Conservation (phyloP, 2,329 filamentous ascomycete species). For the Aspergillus chevalieri region DNA sequence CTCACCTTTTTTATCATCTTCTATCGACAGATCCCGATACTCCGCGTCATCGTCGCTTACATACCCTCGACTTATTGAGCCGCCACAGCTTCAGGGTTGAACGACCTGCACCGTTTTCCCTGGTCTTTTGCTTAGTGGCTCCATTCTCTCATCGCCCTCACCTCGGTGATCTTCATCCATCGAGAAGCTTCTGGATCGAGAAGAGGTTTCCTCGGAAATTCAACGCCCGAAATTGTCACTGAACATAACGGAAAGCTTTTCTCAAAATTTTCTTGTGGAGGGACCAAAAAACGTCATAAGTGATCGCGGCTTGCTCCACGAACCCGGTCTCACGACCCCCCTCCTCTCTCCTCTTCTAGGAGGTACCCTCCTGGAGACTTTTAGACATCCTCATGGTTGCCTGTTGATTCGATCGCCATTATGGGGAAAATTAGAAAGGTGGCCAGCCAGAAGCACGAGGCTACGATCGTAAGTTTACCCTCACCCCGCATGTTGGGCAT, state of each 20-base stretch:
- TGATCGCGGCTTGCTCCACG: slow-evolving; percentile 25
- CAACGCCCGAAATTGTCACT: neutral
- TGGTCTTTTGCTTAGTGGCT: slow-evolving; percentile 19
- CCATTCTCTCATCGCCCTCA: slow-evolving; percentile 11
- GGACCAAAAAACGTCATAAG: slow-evolving; percentile 35
- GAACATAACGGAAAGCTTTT: neutral
- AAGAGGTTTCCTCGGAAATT: neutral
- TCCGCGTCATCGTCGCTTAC: neutral
- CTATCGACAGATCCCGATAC: neutral
- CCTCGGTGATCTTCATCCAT: slow-evolving; percentile 3
- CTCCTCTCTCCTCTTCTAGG: slow-evolving; percentile 19
- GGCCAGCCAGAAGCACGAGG: slow-evolving; percentile 47
- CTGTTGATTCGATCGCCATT: slow-evolving; percentile 27
- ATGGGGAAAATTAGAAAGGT: slow-evolving; percentile 52
- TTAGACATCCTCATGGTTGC: slow-evolving; percentile 35
- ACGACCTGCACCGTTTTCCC: slow-evolving; percentile 41
- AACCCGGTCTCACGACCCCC: slow-evolving; percentile 24
- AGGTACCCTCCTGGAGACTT: slow-evolving; percentile 21
- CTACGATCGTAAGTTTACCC: slow-evolving; percentile 41
- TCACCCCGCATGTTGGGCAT: slow-evolving; percentile 6
- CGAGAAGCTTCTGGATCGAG: neutral
- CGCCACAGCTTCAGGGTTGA: slow-evolving; percentile 19
- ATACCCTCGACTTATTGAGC: slow-evolving; percentile 2
- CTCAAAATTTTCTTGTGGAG: slow-evolving; percentile 2
- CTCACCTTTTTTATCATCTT: neutral